Base-by-base conservation (phyloP, 1,284 basidiomycete species). In the Ganoderma sp. region DNA sequence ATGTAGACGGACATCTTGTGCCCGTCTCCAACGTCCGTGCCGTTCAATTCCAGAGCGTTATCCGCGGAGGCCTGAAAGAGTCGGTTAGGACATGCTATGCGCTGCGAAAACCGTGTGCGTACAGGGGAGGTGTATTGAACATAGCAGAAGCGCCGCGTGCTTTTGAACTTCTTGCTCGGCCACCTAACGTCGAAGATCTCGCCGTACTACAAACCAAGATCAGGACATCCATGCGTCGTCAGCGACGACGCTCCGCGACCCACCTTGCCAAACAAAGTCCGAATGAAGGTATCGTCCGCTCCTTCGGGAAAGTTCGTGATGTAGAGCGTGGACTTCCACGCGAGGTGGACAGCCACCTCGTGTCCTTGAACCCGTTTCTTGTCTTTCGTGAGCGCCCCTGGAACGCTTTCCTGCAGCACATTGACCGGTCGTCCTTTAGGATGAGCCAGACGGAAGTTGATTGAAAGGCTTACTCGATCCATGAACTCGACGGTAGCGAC, bases 111-210 rank as follows among this genome's bases (percentile, higher is more conserved):
- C 14, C 34, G 52, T 34, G 28, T 59, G 42, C 91, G 69, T 74
- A 95, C 95, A 0, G 95, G 93, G 28, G 89, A 90, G 0, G 91
- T 91, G 78, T 88, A 98, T 73, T 98, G 97, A 2, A 99, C 85
- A 78, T 99, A 99, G 78, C 95, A 97, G 80, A 99, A 99, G 15
- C 98, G 87, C 34, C 98, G 85, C 1, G 92, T 92, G 65, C 84
- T 88, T 78, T 95, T 96, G 83, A 95, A 97, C 77, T 97, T 97
- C 78, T 97, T 97, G 81, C 96, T 98, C 7, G 98, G 98, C 98
- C 97, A 99, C 22, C 98, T 92, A 15, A 97, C 93, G 72, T 98
- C 96, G 69, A 99, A 94, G 63, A 99, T 88, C 6, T 85, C 86
- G 1, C 98, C 98, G 79, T 93, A 97, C 91, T 96, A 72, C 0